Evolutionary conservation across 2,329 filamentous ascomycete species (phyloP), one percentile per base, ranked within the genome.

Genomic region (Elsinoe necatrix): DNA sequence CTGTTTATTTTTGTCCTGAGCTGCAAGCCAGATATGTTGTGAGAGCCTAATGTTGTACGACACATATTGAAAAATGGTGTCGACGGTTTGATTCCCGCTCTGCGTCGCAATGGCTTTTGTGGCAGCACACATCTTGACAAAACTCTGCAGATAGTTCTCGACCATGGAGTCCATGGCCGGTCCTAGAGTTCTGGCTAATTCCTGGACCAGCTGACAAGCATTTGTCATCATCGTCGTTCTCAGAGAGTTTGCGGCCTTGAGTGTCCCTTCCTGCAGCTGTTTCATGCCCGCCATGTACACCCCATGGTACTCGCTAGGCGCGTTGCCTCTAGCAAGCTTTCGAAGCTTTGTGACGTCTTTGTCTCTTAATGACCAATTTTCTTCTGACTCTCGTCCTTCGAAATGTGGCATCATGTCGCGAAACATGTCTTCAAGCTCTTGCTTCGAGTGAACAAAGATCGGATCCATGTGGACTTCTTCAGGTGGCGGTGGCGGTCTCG

Each of bases 101-200:
- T 95, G 85, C 0, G 89, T 89, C 57, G 82, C 84, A 63, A 98
- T 95, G 70, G 95, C 95, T 72, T 98, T 98, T 48, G 92, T 95
- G 21, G 84, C 85, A 8, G 85, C 89, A 62, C 86, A 91, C 61
- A 96, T 81, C 72, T 95, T 96, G 73, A 97, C 83, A 64, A 96
- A 82, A 25, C 83, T 86, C 66, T 95, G 90, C 72, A 97, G 82
- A 20, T 96, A 77, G 52, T 96, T 82, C 71, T 97, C 92, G 6
- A 93, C 86, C 83, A 95, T 87, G 9, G 86, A 81, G 65, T 97
- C 92, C 65, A 96, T 83, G 39, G 80, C 85, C 1, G 89, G 79
- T 0, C 90, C 90, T 45, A 88, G 83, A 7, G 80, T 83, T 62
- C 79, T 81, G 16, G 89, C 89, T 25, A 95, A 76, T 61, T 97